phyloP scores from a whole-genome alignment of 2,329 filamentous ascomycete species.

The Sarocladium oryzae region DNA sequence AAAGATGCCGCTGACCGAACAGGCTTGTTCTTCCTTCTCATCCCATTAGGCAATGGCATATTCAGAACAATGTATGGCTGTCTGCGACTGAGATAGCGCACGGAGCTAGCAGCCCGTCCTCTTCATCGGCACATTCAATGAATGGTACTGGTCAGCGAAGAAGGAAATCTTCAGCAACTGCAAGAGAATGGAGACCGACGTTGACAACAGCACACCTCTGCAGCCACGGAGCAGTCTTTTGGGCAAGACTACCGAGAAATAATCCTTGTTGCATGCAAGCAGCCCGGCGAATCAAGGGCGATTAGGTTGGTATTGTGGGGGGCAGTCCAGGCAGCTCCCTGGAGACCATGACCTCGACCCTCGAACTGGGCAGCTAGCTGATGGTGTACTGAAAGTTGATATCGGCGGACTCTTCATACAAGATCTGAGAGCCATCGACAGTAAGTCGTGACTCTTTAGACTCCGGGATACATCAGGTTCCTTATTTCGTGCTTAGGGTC shows the following conservation, averaged over 20 bases:
- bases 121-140: background rate
- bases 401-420: too few relatives aligned
- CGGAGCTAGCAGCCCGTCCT: background rate
- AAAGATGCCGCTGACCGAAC: too few relatives aligned
- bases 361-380: too few relatives aligned
- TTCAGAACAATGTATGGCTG: background rate
- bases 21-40: too few relatives aligned
- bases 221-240: background rate
- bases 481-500: background rate
- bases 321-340: background rate
- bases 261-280: background rate
- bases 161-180: background rate
- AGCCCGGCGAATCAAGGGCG: background rate
- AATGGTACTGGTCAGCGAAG: background rate
- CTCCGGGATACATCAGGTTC: background rate
- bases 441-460: too few relatives aligned
- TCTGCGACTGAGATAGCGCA: too few relatives aligned
- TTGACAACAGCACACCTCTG: background rate
- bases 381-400: too few relatives aligned
- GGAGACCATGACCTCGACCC: background rate
- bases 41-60: too few relatives aligned
- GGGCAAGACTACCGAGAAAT: background rate
- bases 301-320: background rate
- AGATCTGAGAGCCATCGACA: too few relatives aligned
- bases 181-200: background rate